Percentiles rank a stretch among this genome's conserved stretches.
Evolutionary conservation across 768 basidiomycete species (phyloP).

Genomic region (Leccinum uliginosum): DNA sequence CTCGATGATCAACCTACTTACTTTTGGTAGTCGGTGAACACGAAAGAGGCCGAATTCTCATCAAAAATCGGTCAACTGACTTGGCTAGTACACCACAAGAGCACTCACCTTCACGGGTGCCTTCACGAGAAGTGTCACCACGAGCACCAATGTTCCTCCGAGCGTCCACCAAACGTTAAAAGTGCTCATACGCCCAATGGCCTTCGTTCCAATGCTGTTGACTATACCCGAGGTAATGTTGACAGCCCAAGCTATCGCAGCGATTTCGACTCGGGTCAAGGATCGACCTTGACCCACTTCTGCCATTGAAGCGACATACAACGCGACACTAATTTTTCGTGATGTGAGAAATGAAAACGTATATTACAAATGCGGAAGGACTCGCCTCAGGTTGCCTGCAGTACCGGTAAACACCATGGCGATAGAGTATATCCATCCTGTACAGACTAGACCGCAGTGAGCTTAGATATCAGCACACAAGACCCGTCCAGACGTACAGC

Average conservation of each 20-base stretch:
- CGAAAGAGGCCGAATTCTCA: slow-evolving; percentile 49
- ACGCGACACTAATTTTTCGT: slow-evolving; percentile 36
- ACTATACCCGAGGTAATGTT: slow-evolving; percentile 51
- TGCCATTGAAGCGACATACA: slow-evolving; percentile 51
- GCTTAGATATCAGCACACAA: background rate
- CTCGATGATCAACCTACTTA: slow-evolving; percentile 17
- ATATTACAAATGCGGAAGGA: background rate
- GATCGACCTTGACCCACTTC: slow-evolving; percentile 45
- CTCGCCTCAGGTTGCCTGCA: slow-evolving; percentile 51
- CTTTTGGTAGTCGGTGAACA: slow-evolving; percentile 57
- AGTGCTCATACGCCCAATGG: slow-evolving; percentile 50
- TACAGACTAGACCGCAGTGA: slow-evolving; percentile 32
- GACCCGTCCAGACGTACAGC: slow-evolving; percentile 35
- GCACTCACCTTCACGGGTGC: slow-evolving; percentile 44
- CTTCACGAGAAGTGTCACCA: slow-evolving; percentile 51
- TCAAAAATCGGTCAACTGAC: background rate
- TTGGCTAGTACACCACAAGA: background rate
- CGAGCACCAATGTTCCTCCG: slow-evolving; percentile 55
- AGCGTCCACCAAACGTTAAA: slow-evolving; percentile 62
- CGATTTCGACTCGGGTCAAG: slow-evolving; percentile 45
- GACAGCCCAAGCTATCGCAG: slow-evolving; percentile 53
- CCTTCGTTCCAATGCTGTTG: slow-evolving; percentile 54
- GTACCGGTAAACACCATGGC: slow-evolving; percentile 59
- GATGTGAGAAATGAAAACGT: background rate
- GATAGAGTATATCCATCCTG: slow-evolving; percentile 58